Conservation (phyloP, 2,329 filamentous ascomycete species). For the Coniochaeta sp. region DNA sequence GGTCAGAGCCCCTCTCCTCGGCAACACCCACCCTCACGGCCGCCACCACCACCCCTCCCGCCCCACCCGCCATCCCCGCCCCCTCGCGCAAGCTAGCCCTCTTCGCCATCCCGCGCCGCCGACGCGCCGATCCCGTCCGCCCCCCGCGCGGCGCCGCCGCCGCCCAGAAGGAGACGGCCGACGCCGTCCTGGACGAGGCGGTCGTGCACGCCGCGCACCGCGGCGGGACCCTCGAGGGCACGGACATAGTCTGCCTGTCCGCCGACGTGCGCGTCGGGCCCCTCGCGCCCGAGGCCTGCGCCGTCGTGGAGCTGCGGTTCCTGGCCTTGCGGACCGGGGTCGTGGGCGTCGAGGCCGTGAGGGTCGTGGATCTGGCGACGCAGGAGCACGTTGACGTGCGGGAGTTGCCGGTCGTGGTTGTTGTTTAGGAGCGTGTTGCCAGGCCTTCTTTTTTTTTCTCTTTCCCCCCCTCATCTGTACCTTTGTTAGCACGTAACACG, state of each 20-base stretch:
- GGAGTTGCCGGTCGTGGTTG: constrained; percentile 63
- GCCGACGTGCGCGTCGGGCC: constrained; percentile 69
- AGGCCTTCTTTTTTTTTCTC: no score
- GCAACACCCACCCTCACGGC: constrained; percentile 17
- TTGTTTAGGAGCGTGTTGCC: constrained; percentile 21
- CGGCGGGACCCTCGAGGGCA: constrained; percentile 48
- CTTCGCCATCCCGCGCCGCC: constrained; percentile 57
- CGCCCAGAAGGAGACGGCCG: constrained; percentile 32
- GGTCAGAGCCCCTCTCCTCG: constrained; percentile 20
- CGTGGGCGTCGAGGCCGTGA: constrained; percentile 62
- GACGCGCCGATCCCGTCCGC: constrained; percentile 41
- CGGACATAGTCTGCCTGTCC: constrained; percentile 67
- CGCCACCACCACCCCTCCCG: constrained; percentile 22
- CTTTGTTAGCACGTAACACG: no score
- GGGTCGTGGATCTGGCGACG: constrained; percentile 64
- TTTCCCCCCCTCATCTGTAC: no score
- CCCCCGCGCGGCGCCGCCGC: constrained; percentile 27
- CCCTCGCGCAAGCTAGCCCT: constrained; percentile 61
- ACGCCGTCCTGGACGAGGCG: constrained; percentile 65
- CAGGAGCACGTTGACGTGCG: constrained; percentile 72
- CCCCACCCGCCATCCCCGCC: constrained; percentile 15
- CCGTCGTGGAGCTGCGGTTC: constrained; percentile 66
- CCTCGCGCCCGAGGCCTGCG: constrained; percentile 63
- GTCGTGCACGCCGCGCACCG: constrained; percentile 55
- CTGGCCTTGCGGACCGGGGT: constrained; percentile 60